Conservation (phyloP, 352 stramenopile genomes). For the Globisporangium sylvaticum region DNA sequence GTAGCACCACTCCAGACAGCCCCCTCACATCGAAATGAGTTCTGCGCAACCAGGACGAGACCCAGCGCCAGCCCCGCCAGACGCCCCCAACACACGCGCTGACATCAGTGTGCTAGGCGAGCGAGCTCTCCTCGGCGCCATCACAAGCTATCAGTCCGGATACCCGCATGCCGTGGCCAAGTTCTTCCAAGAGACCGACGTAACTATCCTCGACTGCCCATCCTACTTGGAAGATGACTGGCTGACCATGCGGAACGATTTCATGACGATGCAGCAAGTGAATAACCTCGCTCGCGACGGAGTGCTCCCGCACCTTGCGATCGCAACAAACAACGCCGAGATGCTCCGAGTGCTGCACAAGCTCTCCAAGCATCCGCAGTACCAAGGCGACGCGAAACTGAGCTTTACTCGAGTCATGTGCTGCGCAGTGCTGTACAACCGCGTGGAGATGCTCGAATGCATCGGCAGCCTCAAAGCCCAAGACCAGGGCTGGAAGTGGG, state of each 20-base stretch:
- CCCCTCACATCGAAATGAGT: not conserved
- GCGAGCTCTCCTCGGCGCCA: not conserved
- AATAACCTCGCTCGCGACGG: not conserved
- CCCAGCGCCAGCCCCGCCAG: no score
- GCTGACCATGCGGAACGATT: no score
- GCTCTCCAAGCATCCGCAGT: not conserved
- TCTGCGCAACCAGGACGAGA: no score
- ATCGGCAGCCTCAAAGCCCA: not conserved
- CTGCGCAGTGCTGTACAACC: constrained; percentile 6
- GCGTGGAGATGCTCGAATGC: constrained; percentile 8
- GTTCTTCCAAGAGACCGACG: not conserved
- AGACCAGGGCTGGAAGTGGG: not conserved
- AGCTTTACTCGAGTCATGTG: not conserved
- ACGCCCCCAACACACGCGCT: no score
- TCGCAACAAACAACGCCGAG: not conserved
- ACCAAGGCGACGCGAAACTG: not conserved
- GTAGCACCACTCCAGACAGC: no score
- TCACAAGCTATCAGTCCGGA: not conserved
- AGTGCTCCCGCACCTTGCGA: constrained; percentile 5
- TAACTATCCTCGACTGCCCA: not conserved
- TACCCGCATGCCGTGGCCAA: not conserved
- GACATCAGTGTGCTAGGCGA: not conserved
- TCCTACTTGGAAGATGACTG: no score
- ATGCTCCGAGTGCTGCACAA: not conserved
- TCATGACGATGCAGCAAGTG: no score